A percentile compares a stretch with the other conserved stretches of the same genome.
These are phyloP conservation scores for Ocimum tenuiflorum DNA, from an alignment of 257 asterid species.

Conservation along the genomic window DNA sequence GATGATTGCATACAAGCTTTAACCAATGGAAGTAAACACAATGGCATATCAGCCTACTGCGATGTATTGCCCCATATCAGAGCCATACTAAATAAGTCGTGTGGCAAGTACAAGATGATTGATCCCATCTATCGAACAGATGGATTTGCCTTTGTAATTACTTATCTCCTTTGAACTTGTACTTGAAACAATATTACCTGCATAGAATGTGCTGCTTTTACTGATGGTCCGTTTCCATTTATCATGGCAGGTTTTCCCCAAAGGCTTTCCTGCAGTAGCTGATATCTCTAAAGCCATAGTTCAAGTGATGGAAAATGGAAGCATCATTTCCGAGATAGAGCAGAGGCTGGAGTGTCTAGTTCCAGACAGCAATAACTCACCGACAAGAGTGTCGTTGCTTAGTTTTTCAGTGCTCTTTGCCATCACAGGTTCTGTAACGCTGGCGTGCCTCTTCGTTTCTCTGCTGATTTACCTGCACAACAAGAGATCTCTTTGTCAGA, in stretches of 20 bases:
- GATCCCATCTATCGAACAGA: conserved; percentile 39
- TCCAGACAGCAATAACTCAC: not conserved
- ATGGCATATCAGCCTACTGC: conserved; percentile 39
- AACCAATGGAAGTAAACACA: conserved; percentile 26
- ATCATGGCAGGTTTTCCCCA: conserved; percentile 32
- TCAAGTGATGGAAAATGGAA: conserved; percentile 22
- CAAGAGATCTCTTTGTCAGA: conserved; percentile 7
- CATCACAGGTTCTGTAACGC: conserved; percentile 31
- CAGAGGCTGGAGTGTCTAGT: conserved; percentile 10
- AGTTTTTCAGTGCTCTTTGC: conserved; percentile 29
- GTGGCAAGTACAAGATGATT: conserved; percentile 32
- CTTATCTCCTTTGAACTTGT: not conserved
- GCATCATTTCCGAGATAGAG: conserved; percentile 14
- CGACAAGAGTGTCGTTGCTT: conserved; percentile 19
- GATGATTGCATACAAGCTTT: conserved; percentile 27
- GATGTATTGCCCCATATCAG: conserved; percentile 43
- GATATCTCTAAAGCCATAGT: conserved; percentile 35
- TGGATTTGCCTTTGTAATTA: conserved; percentile 44
- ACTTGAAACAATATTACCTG: too few relatives aligned
- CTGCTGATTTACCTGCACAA: conserved; percentile 11
- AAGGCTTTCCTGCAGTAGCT: conserved; percentile 31
- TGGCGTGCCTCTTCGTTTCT: conserved; percentile 26
- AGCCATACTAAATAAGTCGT: conserved; percentile 20
- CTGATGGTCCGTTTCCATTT: too few relatives aligned
- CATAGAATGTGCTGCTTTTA: too few relatives aligned